phyloP scores from a whole-genome alignment of 2,329 filamentous ascomycete genomes.

The Talaromyces sp. region DNA sequence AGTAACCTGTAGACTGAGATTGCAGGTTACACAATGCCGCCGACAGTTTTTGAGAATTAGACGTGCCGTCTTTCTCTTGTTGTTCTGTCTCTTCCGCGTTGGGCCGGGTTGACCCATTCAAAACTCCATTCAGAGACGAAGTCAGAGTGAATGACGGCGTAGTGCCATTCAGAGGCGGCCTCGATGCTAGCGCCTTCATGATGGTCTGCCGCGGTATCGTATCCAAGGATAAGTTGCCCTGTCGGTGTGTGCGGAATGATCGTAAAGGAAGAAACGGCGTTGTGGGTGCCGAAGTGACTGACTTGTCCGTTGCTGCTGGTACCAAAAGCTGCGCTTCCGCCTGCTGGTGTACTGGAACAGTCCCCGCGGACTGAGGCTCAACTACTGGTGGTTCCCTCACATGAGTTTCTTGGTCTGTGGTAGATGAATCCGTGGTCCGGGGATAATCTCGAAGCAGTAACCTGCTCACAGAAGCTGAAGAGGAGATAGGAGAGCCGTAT shows the following conservation, averaged over 20 bases:
- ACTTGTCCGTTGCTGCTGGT: constrained; percentile 23
- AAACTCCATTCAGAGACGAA: constrained; percentile 60
- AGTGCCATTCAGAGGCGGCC: constrained; percentile 49
- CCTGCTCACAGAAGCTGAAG: constrained; percentile 27
- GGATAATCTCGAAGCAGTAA: constrained; percentile 45
- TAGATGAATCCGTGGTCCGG: constrained; percentile 42
- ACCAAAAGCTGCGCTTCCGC: constrained; percentile 20
- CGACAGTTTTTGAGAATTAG: constrained; percentile 60
- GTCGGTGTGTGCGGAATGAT: constrained; percentile 43
- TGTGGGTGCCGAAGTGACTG: constrained; percentile 22
- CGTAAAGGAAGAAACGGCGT: constrained; percentile 36
- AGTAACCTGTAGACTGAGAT: constrained; percentile 30
- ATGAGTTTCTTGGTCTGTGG: constrained; percentile 35
- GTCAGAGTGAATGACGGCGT: constrained; percentile 59
- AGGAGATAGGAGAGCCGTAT: constrained; percentile 8
- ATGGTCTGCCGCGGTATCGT: constrained; percentile 74
- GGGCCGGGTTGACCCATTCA: constrained; percentile 34
- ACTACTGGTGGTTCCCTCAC: constrained; percentile 20
- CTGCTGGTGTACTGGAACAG: constrained; percentile 18
- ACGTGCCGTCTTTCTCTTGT: constrained; percentile 42
- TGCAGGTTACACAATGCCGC: constrained; percentile 54
- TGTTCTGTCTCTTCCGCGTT: constrained; percentile 23
- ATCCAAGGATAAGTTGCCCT: constrained; percentile 59
- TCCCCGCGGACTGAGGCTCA: constrained; percentile 21
- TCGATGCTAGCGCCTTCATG: constrained; percentile 74